Base-by-base conservation (phyloP, 2,329 filamentous ascomycete species). In the Sphaerulina musiva region DNA sequence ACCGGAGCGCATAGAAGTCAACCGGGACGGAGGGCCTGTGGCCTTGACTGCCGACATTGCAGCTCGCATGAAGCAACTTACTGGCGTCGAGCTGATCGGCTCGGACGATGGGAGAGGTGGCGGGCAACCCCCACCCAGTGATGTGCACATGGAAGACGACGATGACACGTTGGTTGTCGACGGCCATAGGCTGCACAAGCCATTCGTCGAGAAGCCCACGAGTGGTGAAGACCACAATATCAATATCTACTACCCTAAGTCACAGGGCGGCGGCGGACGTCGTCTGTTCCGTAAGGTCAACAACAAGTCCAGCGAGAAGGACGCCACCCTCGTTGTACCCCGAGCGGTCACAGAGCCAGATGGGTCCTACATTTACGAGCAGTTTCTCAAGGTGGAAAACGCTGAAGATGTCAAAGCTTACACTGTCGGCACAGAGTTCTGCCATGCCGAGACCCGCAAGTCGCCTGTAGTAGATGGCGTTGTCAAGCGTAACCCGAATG, bases 181-280 rank as follows among this genome's bases (percentile, higher is more conserved):
- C 68, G 93, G 92, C 9, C 78, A 81, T 40, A 71, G 84, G 3
- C 79, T 98, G 44, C 85, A 80, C 63, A 98, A 98, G 68, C 93
- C 93, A 0, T 98, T 98, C 67, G 93, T 98, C 38, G 93, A 98
- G 69, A 98, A 98, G 70, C 93, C 93, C 0, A 91, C 90, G n/a
- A 96, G 89, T 67, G 93, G 93, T 34, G 93, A 98, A 72, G 92
- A 98, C 66, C 93, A 98, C 74, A 98, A 98, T 69, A 95, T 98
- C 64, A 87, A 95, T 72, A 96, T 98, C 53, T 98, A 97, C 73
- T 97, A 95, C 66, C 89, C 92, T 20, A 87, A 85, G 58, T 86
- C 88, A 41, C 81, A 87, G 46, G 90, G 91, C 3, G 91, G 92
- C 46, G 93, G 93, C 55, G 95, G 90, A 26, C 81, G 95, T 55